Conservation (phyloP, 441 rosid species). For the Gossypium davidsonii region DNA sequence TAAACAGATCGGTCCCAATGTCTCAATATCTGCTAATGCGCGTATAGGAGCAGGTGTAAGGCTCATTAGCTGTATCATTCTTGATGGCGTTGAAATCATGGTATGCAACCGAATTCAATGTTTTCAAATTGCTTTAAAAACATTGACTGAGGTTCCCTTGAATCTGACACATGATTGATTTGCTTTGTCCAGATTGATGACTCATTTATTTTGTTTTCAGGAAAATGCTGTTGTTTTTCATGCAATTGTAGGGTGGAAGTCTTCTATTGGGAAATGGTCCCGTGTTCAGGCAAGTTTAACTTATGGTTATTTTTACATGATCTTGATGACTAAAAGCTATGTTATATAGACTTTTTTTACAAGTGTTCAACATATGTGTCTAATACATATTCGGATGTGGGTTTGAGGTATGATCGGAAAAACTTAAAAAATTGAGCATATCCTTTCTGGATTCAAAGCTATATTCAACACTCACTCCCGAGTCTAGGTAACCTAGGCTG, state of each 20-base stretch:
- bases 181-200: constrained; percentile 7
- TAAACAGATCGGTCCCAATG: constrained; percentile 85
- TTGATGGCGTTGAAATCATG: constrained; percentile 82
- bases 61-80: constrained; percentile 79
- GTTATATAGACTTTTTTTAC: neutral
- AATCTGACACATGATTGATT: neutral
- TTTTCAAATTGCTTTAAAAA: neutral
- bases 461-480: neutral
- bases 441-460: neutral
- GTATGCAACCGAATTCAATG: constrained; percentile 32
- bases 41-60: constrained; percentile 92
- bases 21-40: constrained; percentile 88
- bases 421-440: neutral
- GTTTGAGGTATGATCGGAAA: neutral
- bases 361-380: neutral
- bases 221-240: constrained; percentile 81
- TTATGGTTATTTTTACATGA: constrained; percentile 5
- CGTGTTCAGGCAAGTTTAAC: constrained; percentile 76
- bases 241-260: constrained; percentile 89
- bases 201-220: constrained; percentile 30
- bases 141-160: neutral
- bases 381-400: neutral
- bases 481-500: neutral
- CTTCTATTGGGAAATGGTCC: constrained; percentile 88
- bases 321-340: neutral